Conservation (phyloP, 2,329 filamentous ascomycete species). For the Colletotrichum tamarilloi region DNA sequence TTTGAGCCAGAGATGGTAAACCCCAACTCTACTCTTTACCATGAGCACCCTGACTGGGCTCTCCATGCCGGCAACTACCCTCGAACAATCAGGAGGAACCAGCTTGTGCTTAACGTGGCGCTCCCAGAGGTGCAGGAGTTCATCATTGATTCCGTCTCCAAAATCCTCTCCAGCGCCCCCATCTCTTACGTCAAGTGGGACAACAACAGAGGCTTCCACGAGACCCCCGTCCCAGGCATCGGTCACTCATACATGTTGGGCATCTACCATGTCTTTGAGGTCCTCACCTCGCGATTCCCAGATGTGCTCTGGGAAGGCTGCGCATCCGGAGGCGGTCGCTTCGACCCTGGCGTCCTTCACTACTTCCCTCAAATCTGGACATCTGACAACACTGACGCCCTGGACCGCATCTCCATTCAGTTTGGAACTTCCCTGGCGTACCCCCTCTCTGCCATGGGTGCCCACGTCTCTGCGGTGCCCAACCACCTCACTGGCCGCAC, state of each 20-base stretch:
- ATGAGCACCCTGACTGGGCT: slow-evolving; percentile 72
- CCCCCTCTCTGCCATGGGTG: slow-evolving; percentile 72
- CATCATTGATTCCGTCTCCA: slow-evolving; percentile 66
- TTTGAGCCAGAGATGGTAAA: slow-evolving; percentile 77
- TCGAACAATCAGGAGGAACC: slow-evolving; percentile 65
- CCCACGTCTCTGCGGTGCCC: slow-evolving; percentile 71
- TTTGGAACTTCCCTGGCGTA: slow-evolving; percentile 73
- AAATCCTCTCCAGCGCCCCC: slow-evolving; percentile 62
- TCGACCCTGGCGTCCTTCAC: slow-evolving; percentile 71
- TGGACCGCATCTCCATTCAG: slow-evolving; percentile 71
- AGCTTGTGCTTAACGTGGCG: slow-evolving; percentile 71
- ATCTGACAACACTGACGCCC: slow-evolving; percentile 72
- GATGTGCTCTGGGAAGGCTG: slow-evolving; percentile 75
- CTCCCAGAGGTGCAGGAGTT: slow-evolving; percentile 72
- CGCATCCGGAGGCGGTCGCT: slow-evolving; percentile 72
- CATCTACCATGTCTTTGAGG: slow-evolving; percentile 71
- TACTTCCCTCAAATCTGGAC: slow-evolving; percentile 77
- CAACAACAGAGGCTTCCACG: slow-evolving; percentile 74
- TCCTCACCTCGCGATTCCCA: slow-evolving; percentile 68
- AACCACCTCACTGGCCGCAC: slow-evolving; percentile 67
- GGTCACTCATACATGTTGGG: slow-evolving; percentile 72
- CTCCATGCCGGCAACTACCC: slow-evolving; percentile 67
- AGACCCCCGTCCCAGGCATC: slow-evolving; percentile 63
- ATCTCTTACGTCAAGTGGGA: slow-evolving; percentile 76
- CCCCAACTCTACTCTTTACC: slow-evolving; percentile 69